Conservation (phyloP, 345 rosid species). For the Lumnitzera racemosa region DNA sequence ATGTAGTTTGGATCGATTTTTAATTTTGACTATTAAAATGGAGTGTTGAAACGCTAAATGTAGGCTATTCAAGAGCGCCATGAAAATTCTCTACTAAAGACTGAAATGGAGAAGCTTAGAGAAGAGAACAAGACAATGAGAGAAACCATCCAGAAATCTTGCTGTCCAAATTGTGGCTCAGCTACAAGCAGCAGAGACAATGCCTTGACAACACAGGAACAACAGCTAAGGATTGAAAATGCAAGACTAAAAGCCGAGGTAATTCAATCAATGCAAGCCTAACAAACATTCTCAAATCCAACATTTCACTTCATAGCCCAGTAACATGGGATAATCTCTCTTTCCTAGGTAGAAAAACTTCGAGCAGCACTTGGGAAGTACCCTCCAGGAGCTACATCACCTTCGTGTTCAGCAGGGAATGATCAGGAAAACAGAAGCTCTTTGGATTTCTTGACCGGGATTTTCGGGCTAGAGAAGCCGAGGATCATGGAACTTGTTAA, state of each 20-base stretch:
- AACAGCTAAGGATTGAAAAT: slow-evolving; percentile 72
- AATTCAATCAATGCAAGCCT: no score
- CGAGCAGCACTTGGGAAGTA: slow-evolving; percentile 53
- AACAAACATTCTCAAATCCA: no score
- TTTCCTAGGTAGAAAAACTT: slow-evolving; percentile 57
- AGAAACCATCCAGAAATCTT: slow-evolving; percentile 59
- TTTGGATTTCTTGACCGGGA: slow-evolving; percentile 67
- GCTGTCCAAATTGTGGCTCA: slow-evolving; percentile 81
- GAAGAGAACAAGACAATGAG: slow-evolving; percentile 89
- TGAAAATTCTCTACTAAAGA: slow-evolving; percentile 75
- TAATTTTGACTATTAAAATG: background rate
- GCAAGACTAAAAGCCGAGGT: slow-evolving; percentile 88
- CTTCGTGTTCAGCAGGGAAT: slow-evolving; percentile 54
- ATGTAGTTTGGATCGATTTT: background rate
- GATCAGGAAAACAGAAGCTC: slow-evolving; percentile 69
- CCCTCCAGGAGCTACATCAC: slow-evolving; percentile 37
- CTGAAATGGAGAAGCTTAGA: slow-evolving; percentile 78
- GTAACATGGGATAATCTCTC: background rate
- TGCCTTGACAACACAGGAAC: slow-evolving; percentile 46
- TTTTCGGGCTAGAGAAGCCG: slow-evolving; percentile 70
- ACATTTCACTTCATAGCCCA: no score
- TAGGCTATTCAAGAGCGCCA: slow-evolving; percentile 98
- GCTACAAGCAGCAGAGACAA: slow-evolving; percentile 43
- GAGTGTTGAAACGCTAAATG: background rate
- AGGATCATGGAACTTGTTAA: slow-evolving; percentile 62